phyloP scores from a whole-genome alignment of 2,329 filamentous ascomycete species.

The Penicillium sp. region DNA sequence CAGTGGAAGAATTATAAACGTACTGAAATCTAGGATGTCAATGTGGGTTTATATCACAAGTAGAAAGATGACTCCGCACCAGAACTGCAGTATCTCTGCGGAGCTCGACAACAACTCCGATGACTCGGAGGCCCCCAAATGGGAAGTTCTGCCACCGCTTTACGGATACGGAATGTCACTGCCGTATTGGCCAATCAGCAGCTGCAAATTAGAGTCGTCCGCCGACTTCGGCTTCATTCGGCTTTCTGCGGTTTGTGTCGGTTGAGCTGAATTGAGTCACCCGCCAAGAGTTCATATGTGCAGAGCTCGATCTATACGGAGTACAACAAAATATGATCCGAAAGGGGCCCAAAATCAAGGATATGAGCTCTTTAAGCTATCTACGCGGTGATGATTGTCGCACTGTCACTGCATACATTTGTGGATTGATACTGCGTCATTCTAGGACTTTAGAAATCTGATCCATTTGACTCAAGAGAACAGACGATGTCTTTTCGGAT shows the following conservation, averaged over 20 bases:
- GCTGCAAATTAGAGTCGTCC: neutral
- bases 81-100: slow-evolving; percentile 17
- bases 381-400: no score
- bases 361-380: neutral
- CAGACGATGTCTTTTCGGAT: no score
- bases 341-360: neutral
- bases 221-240: slow-evolving; percentile 22
- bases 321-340: neutral
- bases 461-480: neutral
- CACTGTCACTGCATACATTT: neutral
- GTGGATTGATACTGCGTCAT: neutral
- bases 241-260: neutral
- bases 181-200: slow-evolving; percentile 11
- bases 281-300: slow-evolving; percentile 8
- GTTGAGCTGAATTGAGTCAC: neutral
- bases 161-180: neutral
- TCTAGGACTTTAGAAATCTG: neutral
- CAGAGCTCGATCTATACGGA: neutral
- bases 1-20: neutral
- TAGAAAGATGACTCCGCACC: slow-evolving; percentile 22
- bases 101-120: slow-evolving; percentile 31
- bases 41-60: slow-evolving; percentile 21
- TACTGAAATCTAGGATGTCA: slow-evolving; percentile 6
- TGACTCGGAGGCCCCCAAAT: slow-evolving; percentile 8
- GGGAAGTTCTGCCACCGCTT: slow-evolving; percentile 15